Conservation (phyloP, 2,329 filamentous ascomycete species). For the Mycocentrospora acerina region DNA sequence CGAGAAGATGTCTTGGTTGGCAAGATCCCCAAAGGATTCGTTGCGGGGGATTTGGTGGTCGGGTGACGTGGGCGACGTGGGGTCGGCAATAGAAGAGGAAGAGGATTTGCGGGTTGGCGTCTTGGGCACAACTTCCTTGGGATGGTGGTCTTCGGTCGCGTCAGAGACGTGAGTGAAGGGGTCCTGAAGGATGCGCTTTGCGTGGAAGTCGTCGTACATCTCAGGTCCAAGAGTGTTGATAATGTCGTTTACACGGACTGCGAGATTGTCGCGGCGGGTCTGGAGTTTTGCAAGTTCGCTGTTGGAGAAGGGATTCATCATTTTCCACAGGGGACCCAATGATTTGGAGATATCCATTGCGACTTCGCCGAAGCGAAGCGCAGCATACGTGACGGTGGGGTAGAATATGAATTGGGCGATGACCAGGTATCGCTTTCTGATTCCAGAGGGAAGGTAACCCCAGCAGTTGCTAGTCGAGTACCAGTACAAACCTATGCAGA, state of each 20-base stretch:
- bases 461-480: slow-evolving; percentile 67
- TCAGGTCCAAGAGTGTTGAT: slow-evolving; percentile 96
- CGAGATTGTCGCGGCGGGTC: slow-evolving; percentile 69
- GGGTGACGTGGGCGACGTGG: slow-evolving; percentile 26
- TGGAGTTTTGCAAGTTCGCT: slow-evolving; percentile 82
- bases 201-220: slow-evolving; percentile 83
- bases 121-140: slow-evolving; percentile 15
- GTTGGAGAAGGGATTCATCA: slow-evolving; percentile 78
- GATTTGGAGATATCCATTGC: slow-evolving; percentile 99
- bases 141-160: neutral
- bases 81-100: slow-evolving; percentile 17
- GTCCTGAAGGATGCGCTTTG: slow-evolving; percentile 43
- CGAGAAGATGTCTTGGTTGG: slow-evolving; percentile 84
- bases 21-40: slow-evolving; percentile 91
- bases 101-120: slow-evolving; percentile 26
- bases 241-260: slow-evolving; percentile 79
- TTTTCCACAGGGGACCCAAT: slow-evolving; percentile 80
- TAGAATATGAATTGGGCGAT: slow-evolving; percentile 77
- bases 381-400: slow-evolving; percentile 85
- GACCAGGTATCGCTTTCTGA: slow-evolving; percentile 66
- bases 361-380: slow-evolving; percentile 93
- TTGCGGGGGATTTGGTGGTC: slow-evolving; percentile 64
- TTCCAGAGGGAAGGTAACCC: slow-evolving; percentile 76
- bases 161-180: slow-evolving; percentile 22
- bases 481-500: slow-evolving; percentile 34